Base-by-base conservation (phyloP, 768 basidiomycete species). In the Russula emetica region DNA sequence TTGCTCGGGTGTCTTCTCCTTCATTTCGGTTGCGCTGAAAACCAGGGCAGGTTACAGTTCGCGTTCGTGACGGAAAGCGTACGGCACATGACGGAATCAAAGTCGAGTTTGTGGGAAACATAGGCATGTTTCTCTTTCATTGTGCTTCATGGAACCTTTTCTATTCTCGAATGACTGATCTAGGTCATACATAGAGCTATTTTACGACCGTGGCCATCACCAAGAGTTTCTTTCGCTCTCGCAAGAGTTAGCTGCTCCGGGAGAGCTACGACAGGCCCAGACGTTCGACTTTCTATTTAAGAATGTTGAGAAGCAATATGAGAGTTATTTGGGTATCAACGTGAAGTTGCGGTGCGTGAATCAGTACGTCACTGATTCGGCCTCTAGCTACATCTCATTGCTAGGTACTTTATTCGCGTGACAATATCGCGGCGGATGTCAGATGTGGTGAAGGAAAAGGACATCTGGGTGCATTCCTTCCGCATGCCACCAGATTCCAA, bases 221-320 rank as follows among this genome's bases (percentile, higher is more conserved):
- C 94, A 98, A 74, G 97, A 98, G 73, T 98, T 98, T 75, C 79
- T 98, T 11, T 97, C 96, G 8, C 77, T 98, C 70, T 92, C 94
- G 0, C 94, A 98, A 76, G 96, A 98, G 71, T 80, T 98, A 28
- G 94, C 95, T 2, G 87, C 92, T 0, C 94, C 94, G n/a, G 94
- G 94, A 38, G 97, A 99, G 72, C 87, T 99, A 87, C 85, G 97
- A 50, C 89, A 93, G 71, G 94, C 94, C 0, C 95, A 98, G 76
- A 93, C 94, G 10, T 97, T 87, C 69, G 95, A 98, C 58, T 98
- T 99, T 76, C 83, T 86, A 71, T 98, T 99, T 83, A 98, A 98
- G 82, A 99, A 96, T 71, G 91, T 99, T 45, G 97, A 99, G 85
- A 98, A 99, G 79, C 94, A 98, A 74, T 98, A 91, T 69, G 96